phyloP scores from a whole-genome alignment of 1,284 basidiomycete species.

The Erythrobasidium hasegawianum region DNA sequence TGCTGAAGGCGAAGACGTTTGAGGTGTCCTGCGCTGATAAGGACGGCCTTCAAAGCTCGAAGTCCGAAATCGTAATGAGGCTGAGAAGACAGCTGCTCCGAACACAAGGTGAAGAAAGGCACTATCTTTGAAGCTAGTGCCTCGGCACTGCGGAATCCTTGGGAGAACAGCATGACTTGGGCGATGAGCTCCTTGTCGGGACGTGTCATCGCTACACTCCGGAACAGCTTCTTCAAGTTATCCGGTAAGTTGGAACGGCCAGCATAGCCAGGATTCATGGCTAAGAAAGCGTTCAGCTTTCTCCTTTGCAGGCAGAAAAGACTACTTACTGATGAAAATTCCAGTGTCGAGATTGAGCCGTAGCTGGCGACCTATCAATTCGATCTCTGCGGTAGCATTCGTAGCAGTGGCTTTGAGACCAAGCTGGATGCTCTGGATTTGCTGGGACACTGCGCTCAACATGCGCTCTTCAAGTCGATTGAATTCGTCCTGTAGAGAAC shows the following conservation, averaged over 20 bases:
- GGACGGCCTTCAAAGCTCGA: conserved; percentile 92
- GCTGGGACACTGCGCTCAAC: conserved; percentile 95
- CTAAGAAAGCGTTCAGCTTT: background rate
- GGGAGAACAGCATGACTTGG: conserved; percentile 98
- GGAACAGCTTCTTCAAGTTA: conserved; percentile 87
- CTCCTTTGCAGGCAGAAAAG: background rate
- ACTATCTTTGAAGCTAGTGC: conserved; percentile 94
- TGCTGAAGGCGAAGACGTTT: conserved; percentile 78
- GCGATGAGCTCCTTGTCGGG: conserved; percentile 98
- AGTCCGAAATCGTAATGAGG: conserved; percentile 99
- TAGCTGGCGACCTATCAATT: conserved; percentile 90
- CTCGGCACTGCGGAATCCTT: conserved; percentile 97
- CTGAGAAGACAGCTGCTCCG: conserved; percentile 92
- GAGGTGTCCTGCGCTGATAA: conserved; percentile 93
- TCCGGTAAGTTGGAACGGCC: conserved; percentile 95
- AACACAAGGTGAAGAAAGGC: conserved; percentile 97
- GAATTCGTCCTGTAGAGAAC: conserved; percentile 44
- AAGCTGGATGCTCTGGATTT: conserved; percentile 97
- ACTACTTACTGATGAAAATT: conserved; percentile 48
- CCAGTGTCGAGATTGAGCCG: conserved; percentile 93
- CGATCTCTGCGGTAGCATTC: conserved; percentile 82
- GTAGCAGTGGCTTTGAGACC: conserved; percentile 75
- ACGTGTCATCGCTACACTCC: conserved; percentile 98
- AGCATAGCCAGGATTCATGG: conserved; percentile 82
- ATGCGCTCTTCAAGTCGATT: conserved; percentile 98